phyloP scores from a whole-genome alignment of 805 yeast genomes.

The Starmerella bombi region DNA sequence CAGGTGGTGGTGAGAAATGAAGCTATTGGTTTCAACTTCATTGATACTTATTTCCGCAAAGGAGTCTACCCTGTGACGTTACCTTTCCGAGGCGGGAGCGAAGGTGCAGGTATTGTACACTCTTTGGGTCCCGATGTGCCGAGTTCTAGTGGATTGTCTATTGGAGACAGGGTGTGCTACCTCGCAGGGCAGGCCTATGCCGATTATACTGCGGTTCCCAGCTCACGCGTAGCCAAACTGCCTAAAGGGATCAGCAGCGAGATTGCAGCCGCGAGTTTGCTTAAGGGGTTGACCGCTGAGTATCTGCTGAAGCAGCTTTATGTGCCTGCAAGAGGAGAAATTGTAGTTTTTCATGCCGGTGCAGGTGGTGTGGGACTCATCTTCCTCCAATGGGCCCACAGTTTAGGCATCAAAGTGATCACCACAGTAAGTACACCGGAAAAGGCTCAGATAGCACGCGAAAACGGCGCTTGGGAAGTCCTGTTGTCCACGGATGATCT shows the following conservation, averaged over 20 bases:
- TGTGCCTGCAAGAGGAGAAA: conserved; percentile 52
- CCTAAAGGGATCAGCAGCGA: conserved; percentile 39
- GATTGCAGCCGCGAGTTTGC: conserved; percentile 46
- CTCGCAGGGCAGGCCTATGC: conserved; percentile 67
- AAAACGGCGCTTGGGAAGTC: conserved; percentile 63
- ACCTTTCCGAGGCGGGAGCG: conserved; percentile 64
- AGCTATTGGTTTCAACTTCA: conserved; percentile 69
- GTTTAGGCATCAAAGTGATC: conserved; percentile 65
- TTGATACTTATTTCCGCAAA: conserved; percentile 68
- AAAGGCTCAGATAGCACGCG: conserved; percentile 52
- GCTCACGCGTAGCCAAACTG: conserved; percentile 33
- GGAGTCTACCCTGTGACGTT: conserved; percentile 52
- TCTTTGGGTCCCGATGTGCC: conserved; percentile 37
- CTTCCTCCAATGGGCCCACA: conserved; percentile 48
- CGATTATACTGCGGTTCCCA: conserved; percentile 43
- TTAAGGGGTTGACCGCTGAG: conserved; percentile 62
- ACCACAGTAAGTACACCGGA: conserved; percentile 72
- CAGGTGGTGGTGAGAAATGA: conserved; percentile 61
- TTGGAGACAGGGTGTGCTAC: conserved; percentile 35
- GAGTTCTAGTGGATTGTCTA: conserved; percentile 36
- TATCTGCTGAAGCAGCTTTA: conserved; percentile 53
- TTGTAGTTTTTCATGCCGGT: conserved; percentile 73
- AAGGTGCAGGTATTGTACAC: conserved; percentile 39
- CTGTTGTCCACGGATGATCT: conserved; percentile 32
- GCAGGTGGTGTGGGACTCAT: conserved; percentile 89